phyloP scores from a whole-genome alignment of 352 stramenopile genomes.

The Phytophthora foliorum region DNA sequence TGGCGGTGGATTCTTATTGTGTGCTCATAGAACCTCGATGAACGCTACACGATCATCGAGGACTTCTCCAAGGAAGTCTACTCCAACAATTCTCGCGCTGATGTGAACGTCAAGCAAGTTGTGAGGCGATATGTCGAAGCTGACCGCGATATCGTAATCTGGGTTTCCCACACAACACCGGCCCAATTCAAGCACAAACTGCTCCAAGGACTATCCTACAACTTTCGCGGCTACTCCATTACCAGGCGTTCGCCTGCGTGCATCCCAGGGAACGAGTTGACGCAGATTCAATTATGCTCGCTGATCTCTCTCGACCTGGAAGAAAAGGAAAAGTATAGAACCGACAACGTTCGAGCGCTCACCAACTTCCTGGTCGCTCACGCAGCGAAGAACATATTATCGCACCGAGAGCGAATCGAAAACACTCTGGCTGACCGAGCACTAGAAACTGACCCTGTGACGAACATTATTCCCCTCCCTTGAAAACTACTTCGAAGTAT shows the following conservation, averaged over 20 bases:
- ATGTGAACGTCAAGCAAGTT: slow-evolving; percentile 65
- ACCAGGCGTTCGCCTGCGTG: slow-evolving; percentile 44
- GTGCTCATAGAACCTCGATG: slow-evolving; percentile 29
- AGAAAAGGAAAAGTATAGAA: slow-evolving; percentile 23
- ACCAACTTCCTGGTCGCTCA: slow-evolving; percentile 54
- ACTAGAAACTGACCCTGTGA: slow-evolving; percentile 4
- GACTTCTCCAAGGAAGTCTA: slow-evolving; percentile 63
- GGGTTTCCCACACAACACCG: slow-evolving; percentile 54
- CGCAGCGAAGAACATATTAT: slow-evolving; percentile 40
- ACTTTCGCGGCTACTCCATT: slow-evolving; percentile 65
- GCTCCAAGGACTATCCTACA: slow-evolving; percentile 40
- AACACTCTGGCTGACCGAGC: slow-evolving; percentile 42
- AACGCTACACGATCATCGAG: slow-evolving; percentile 67
- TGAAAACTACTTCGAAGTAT: no score
- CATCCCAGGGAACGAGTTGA: slow-evolving; percentile 31
- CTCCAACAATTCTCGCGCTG: slow-evolving; percentile 51
- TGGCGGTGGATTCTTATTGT: neutral
- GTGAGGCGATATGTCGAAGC: slow-evolving; percentile 61
- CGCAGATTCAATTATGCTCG: slow-evolving; percentile 58
- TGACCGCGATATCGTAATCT: slow-evolving; percentile 69
- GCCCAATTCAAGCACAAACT: slow-evolving; percentile 60
- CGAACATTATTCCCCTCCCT: no score
- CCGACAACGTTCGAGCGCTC: slow-evolving; percentile 42
- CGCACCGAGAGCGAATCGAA: slow-evolving; percentile 52
- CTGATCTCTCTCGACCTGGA: slow-evolving; percentile 56